Evolutionary conservation across 352 stramenopile genomes (phyloP), one percentile per base, ranked within the genome.

Genomic region (Pythium insidiosum): DNA sequence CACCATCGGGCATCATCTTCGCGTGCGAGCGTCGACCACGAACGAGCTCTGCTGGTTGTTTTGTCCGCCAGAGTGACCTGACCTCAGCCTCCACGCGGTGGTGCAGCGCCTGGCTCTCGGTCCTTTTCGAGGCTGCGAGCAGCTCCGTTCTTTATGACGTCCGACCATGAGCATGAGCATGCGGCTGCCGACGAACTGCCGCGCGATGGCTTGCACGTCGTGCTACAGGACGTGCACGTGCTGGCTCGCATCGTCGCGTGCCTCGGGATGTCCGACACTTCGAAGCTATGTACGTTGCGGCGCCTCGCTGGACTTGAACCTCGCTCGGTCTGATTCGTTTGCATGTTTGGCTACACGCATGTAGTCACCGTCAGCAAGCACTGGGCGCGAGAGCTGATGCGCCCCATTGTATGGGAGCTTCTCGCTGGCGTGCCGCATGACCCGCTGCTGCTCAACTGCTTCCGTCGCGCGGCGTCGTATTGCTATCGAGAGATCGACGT

Each of bases 401-500:
- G 83, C 47, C 82, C 82, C 0, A 58, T 62, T 2, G 61, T 91
- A 33, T 94, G 82, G 82, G 82, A 94, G 50, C 80, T 89, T 19
- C 69, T 88, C 20, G 75, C 79, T 13, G 63, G 63, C n/a, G 69
- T 89, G 38, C 82, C 82, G 7, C 73, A 84, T 31, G 62, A 85
- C 50, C 82, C 82, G 33, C 59, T 92, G 53, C 52, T 94, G 22
- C 52, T 71, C 19, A 91, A 84, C 37, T 88, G 78, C 53, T 94
- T 94, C 51, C 79, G 82, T 43, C 73, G 82, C 31, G 82, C 82
- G 10, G 66, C 79, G 11, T 91, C 76, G 40, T 94, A 94, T 46
- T 86, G 72, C 57, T 91, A 90, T 54, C 78, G 79, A n/a, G 82
- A 94, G 53, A 61, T 89, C 26, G 82, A 94, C 54, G 77, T 84